Percentiles rank a stretch among this genome's conserved stretches.
Evolutionary conservation across 225 moss, liverwort and hornwort genomes (phyloP).

Genomic region (Pseudisothecium myosuroides): DNA sequence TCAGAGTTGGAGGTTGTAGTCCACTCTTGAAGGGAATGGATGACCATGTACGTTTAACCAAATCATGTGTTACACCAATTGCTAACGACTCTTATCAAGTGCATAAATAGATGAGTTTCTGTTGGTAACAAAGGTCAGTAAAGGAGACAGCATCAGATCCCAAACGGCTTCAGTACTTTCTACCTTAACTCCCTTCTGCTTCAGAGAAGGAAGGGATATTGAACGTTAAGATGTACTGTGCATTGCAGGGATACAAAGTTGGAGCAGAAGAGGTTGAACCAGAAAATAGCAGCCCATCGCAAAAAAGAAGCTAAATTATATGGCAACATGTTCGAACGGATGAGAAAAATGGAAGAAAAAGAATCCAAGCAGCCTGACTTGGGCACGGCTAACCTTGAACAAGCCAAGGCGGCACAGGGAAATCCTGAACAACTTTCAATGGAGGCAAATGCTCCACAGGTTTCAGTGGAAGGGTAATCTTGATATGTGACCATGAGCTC

Average conservation of each 20-base stretch:
- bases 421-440: neutral
- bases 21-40: neutral
- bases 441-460: neutral
- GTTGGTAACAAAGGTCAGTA: neutral
- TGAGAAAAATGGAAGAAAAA: slow-evolving; percentile 69
- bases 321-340: slow-evolving; percentile 75
- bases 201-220: neutral
- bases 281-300: slow-evolving; percentile 51
- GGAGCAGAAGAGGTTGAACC: slow-evolving; percentile 47
- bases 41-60: neutral
- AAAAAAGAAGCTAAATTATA: slow-evolving; percentile 81
- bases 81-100: neutral
- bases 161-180: too few species aligned
- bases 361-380: slow-evolving; percentile 14
- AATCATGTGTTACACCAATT: neutral
- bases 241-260: slow-evolving; percentile 24
- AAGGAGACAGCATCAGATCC: neutral
- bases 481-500: neutral
- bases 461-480: neutral
- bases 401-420: neutral
- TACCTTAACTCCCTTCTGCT: neutral
- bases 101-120: neutral
- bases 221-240: neutral
- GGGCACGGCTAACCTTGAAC: neutral
- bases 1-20: too few species aligned